Conservation (phyloP, 2,329 filamentous ascomycete species). For the Fragosphaeria purpurea region DNA sequence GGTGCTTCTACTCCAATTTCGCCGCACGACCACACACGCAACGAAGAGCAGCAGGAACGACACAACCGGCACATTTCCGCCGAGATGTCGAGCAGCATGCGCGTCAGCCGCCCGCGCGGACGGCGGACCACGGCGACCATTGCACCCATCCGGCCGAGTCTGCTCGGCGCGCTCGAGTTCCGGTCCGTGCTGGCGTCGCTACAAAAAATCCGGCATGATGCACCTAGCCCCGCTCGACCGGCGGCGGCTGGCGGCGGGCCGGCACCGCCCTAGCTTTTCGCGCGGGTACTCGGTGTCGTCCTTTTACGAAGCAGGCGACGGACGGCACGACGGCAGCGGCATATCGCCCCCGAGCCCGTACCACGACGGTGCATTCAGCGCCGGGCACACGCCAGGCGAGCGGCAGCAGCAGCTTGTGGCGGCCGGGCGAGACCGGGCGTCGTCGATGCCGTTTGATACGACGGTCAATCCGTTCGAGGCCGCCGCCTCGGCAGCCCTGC, state of each 20-base stretch:
- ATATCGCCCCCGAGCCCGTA: too few relatives aligned
- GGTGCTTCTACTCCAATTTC: too few relatives aligned
- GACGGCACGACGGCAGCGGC: too few relatives aligned
- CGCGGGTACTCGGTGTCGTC: conserved; percentile 19
- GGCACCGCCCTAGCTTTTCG: background rate
- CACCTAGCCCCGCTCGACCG: conserved; percentile 60
- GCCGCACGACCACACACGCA: background rate
- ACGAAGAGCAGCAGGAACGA: conserved; percentile 35
- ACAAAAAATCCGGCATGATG: conserved; percentile 66
- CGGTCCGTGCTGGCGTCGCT: conserved; percentile 81
- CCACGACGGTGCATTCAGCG: too few relatives aligned
- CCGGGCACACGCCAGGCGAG: too few relatives aligned
- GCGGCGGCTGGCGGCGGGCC: conserved; percentile 31
- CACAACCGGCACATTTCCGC: conserved; percentile 56
- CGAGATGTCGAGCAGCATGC: conserved; percentile 89
- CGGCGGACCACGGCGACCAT: conserved; percentile 62
- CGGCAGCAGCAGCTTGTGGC: too few relatives aligned
- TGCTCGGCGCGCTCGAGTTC: conserved; percentile 90
- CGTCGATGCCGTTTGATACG: conserved; percentile 27
- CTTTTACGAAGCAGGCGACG: conserved; percentile 14
- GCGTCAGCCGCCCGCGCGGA: conserved; percentile 59
- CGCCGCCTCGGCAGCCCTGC: too few relatives aligned
- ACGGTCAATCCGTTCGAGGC: background rate
- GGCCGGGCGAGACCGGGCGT: conserved; percentile 28
- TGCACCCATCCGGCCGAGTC: conserved; percentile 80